A percentile compares a stretch with the other conserved stretches of the same genome.
phyloP scores from a whole-genome alignment of 2,329 filamentous ascomycete species.

The Claviceps cyperi region DNA sequence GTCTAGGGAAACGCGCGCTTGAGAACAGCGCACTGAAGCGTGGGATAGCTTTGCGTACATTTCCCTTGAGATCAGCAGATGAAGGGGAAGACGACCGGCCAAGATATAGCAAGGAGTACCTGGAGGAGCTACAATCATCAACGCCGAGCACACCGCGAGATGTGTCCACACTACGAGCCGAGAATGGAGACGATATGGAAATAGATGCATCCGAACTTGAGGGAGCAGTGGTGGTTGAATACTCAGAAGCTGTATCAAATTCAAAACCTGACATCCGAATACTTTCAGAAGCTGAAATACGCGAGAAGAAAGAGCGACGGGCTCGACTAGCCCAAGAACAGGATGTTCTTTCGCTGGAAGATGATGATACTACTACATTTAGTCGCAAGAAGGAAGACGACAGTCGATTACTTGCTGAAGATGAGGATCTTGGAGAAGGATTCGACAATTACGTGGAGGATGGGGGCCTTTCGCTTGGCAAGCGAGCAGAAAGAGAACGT shows the following conservation, averaged over 20 bases:
- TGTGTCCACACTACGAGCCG: conserved; percentile 28
- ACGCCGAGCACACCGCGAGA: conserved; percentile 72
- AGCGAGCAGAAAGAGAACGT: conserved; percentile 62
- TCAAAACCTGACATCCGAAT: conserved; percentile 35
- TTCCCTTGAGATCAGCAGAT: conserved; percentile 37
- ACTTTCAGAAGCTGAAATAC: conserved; percentile 71
- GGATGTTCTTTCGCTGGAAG: conserved; percentile 51
- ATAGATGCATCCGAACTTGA: conserved; percentile 47
- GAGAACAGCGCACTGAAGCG: conserved; percentile 53
- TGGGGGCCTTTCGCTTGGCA: conserved; percentile 62
- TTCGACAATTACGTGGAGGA: conserved; percentile 89
- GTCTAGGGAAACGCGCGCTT: conserved; percentile 46
- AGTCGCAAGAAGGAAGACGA: conserved; percentile 46
- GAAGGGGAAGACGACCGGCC: conserved; percentile 55
- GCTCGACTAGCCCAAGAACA: conserved; percentile 61
- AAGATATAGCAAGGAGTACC: conserved; percentile 72
- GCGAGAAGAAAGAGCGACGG: conserved; percentile 78
- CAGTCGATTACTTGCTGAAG: conserved; percentile 64
- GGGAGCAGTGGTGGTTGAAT: conserved; percentile 50
- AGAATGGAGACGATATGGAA: conserved; percentile 36
- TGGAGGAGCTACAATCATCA: conserved; percentile 72
- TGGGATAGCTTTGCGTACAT: conserved; percentile 27
- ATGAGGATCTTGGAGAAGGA: conserved; percentile 85
- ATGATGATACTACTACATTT: conserved; percentile 32
- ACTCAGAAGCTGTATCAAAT: conserved; percentile 14